phyloP scores from a whole-genome alignment of 768 basidiomycete species.

The button mushroom (Agaricus bisporus) region DNA sequence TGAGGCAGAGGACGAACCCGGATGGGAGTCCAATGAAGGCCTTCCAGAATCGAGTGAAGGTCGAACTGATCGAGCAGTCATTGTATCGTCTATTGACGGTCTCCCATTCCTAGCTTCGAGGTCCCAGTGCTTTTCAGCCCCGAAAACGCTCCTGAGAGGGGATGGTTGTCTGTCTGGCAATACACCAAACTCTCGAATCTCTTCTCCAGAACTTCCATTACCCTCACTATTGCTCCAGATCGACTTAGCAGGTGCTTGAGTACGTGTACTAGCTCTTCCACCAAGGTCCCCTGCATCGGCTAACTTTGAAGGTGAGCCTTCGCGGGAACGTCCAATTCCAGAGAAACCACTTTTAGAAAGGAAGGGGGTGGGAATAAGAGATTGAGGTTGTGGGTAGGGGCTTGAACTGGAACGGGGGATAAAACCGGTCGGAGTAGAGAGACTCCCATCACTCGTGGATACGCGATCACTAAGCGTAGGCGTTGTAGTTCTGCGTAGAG shows the following conservation, averaged over 20 bases:
- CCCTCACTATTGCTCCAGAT: background rate
- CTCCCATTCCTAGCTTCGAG: background rate
- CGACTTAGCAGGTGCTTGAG: background rate
- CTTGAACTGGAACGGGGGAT: background rate
- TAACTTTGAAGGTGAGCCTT: background rate
- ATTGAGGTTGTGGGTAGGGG: background rate
- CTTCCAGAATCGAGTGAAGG: constrained; percentile 17
- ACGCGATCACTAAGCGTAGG: background rate
- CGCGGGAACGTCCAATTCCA: background rate
- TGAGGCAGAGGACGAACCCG: constrained; percentile 10
- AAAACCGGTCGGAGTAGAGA: background rate
- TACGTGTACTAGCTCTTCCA: background rate
- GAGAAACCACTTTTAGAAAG: background rate
- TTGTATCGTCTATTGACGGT: constrained; percentile 1
- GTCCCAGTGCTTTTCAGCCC: background rate
- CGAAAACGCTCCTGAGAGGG: constrained; percentile 2
- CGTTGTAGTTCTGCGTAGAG: background rate
- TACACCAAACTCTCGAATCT: background rate
- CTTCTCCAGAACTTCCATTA: background rate
- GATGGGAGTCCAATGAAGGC: constrained; percentile 15
- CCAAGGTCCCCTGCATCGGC: background rate
- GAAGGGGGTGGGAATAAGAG: background rate
- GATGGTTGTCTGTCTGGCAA: constrained; percentile 3
- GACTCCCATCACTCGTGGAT: background rate
- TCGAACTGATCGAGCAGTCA: background rate